Percentiles rank a stretch among this genome's conserved stretches.
Evolutionary conservation across 257 asterid genomes (phyloP).

Genomic region (Capsicum chinense): DNA sequence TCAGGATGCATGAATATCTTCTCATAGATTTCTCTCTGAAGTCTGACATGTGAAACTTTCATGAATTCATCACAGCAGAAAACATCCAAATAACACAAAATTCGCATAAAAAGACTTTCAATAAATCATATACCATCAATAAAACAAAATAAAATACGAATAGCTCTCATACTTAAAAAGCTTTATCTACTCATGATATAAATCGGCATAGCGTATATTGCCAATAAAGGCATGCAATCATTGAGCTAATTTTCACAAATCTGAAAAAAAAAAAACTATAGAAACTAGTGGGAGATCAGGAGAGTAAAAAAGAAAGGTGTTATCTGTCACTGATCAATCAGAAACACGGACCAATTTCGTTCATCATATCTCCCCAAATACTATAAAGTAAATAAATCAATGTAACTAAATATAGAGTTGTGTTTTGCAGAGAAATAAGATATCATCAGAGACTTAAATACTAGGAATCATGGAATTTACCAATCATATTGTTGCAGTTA

Average conservation of each 20-base stretch:
- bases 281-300: slow-evolving; percentile 47
- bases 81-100: background rate
- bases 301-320: slow-evolving; percentile 38
- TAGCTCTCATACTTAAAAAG: background rate
- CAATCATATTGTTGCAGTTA: slow-evolving; percentile 63
- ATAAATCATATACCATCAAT: background rate
- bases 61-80: slow-evolving; percentile 26
- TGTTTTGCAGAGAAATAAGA: background rate
- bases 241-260: slow-evolving; percentile 31
- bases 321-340: slow-evolving; percentile 55
- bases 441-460: slow-evolving; percentile 75
- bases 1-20: slow-evolving; percentile 48
- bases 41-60: slow-evolving; percentile 19
- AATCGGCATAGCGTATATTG: slow-evolving; percentile 56
- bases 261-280: background rate
- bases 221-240: slow-evolving; percentile 45
- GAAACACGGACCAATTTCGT: slow-evolving; percentile 63
- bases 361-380: slow-evolving; percentile 51
- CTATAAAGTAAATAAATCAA: no score
- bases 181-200: slow-evolving; percentile 24
- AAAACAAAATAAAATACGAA: background rate
- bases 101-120: background rate
- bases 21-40: slow-evolving; percentile 57
- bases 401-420: no score
- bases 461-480: slow-evolving; percentile 51